These are phyloP conservation scores for Pythium sukuiense DNA, from an alignment of 352 stramenopile genomes.

Conservation along the genomic window DNA sequence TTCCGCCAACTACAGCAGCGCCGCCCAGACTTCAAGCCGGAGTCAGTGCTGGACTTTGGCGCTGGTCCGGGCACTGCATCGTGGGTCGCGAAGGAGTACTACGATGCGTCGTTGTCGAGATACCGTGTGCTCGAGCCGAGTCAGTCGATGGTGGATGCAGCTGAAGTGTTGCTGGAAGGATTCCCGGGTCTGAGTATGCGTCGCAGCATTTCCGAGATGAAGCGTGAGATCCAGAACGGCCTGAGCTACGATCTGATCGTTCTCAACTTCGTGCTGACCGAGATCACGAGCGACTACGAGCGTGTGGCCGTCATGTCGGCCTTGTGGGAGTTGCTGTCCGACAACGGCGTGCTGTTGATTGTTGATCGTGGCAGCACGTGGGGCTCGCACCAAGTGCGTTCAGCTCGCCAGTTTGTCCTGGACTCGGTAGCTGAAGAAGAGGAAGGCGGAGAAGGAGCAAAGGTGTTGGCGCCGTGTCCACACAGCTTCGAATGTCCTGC, in stretches of 20 bases:
- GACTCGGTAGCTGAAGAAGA: constrained; percentile 57
- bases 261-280: constrained; percentile 72
- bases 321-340: constrained; percentile 78
- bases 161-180: constrained; percentile 63
- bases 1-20: constrained; percentile 62
- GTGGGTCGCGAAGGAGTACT: constrained; percentile 79
- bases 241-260: constrained; percentile 81
- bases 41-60: constrained; percentile 78
- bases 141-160: constrained; percentile 85
- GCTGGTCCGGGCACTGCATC: constrained; percentile 69
- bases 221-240: constrained; percentile 65
- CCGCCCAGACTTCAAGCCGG: constrained; percentile 55
- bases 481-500: constrained; percentile 78
- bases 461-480: constrained; percentile 73
- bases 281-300: constrained; percentile 85
- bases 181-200: constrained; percentile 78
- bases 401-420: constrained; percentile 82
- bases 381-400: constrained; percentile 83
- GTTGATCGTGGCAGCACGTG: constrained; percentile 81
- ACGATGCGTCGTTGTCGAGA: constrained; percentile 49
- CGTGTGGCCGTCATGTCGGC: constrained; percentile 73
- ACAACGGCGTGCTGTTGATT: constrained; percentile 70
- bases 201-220: constrained; percentile 71
- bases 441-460: constrained; percentile 31
- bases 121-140: constrained; percentile 83